These are phyloP conservation scores for Acacia confusa DNA, from an alignment of 306 rosid species.

Conservation along the genomic window DNA sequence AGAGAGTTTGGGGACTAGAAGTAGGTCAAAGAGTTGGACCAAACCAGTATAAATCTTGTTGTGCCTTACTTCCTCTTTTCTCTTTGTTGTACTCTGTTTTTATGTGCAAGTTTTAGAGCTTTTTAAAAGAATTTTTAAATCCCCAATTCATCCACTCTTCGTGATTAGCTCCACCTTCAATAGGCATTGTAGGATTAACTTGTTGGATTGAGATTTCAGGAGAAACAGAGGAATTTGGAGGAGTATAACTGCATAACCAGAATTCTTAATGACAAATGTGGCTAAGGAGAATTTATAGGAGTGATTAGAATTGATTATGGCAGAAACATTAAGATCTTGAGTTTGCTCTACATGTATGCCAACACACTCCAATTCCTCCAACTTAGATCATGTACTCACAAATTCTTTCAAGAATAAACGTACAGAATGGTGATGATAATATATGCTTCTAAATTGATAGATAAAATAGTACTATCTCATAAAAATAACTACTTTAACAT, in stretches of 20 bases:
- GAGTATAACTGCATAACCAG: neutral
- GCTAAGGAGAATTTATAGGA: neutral
- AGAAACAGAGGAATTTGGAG: neutral
- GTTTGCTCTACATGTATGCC: neutral
- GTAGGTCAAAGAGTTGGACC: too few relatives aligned
- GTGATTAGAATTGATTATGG: neutral
- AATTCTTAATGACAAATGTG: neutral
- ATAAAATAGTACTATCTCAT: too few relatives aligned
- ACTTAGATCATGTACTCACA: neutral
- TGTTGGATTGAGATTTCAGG: neutral
- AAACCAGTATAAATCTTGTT: too few relatives aligned
- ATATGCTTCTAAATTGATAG: neutral
- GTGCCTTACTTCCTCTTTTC: too few relatives aligned
- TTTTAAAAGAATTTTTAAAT: too few relatives aligned
- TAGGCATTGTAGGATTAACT: too few relatives aligned
- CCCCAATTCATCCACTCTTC: too few relatives aligned
- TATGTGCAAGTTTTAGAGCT: too few relatives aligned
- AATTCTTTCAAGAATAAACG: neutral
- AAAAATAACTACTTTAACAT: neutral
- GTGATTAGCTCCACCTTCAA: too few relatives aligned
- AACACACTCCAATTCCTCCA: neutral
- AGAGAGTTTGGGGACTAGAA: too few relatives aligned
- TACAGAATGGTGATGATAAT: neutral
- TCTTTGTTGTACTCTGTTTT: too few relatives aligned
- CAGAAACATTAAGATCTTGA: neutral